Evolutionary conservation across 306 rosid genomes (phyloP), one percentile per base, ranked within the genome.

Genomic region (Vigna trinervia): DNA sequence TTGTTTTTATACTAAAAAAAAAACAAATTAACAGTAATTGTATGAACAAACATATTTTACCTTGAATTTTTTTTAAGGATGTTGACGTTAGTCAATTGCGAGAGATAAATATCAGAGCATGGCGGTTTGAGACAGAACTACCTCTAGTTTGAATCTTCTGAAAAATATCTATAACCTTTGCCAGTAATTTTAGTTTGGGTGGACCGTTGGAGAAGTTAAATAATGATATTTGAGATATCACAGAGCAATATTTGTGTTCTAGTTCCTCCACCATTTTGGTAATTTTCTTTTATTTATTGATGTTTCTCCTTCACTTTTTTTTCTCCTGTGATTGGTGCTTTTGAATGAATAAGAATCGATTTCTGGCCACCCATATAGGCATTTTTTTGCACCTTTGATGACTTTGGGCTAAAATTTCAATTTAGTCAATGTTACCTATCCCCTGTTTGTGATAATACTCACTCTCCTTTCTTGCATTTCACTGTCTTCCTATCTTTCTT

Each of bases 361-460:
- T 26, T 30, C 9, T 12, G 5, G 19, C 4, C 30, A 59, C 20
- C 66, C 46, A 7, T 32, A 32, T 34, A 62, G 34, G 23, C 47
- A 62, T 62, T n/a, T 63, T 15, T 17, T 17, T 63, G 28, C 50
- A 63, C 69, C 8, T 61, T 32, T 17, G 12, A 61, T 61, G 48
- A 6, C 8, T n/a, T 61, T 13, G 1, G 19, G 50, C 8, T 8
- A 0, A 14, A 38, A 36, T 39, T 39, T 39, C 28, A 9, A 63
- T 36, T 38, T 34, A n/a, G 28, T 63, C 17, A 36, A 1, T 65
- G 34, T 39, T 39, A 50, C 51, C 17, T 38, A 5, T 15, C 17
- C 19, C n/a, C 19, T 39, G 17, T 43, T 66, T 66, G 53, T 66
- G 36, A 20, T 66, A 20, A 66, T 66, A 32, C 53, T 41, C 43